Evolutionary conservation across 768 basidiomycete genomes (phyloP).

Genomic region (Termitomyces eurrhizus): DNA sequence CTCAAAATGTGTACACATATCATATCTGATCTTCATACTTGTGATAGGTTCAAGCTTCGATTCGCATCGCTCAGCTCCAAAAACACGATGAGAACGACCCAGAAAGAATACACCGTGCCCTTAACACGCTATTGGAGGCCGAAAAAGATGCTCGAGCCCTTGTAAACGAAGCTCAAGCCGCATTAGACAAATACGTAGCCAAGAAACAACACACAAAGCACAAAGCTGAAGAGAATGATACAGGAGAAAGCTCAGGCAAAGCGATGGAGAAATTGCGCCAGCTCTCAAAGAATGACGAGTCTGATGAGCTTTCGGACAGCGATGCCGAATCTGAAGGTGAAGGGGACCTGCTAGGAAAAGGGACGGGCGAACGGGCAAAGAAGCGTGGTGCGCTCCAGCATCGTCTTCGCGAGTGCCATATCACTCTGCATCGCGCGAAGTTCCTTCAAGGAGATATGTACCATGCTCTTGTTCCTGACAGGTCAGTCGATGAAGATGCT

Average conservation of each 20-base stretch:
- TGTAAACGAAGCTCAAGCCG: slow-evolving; percentile 53
- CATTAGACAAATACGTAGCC: slow-evolving; percentile 47
- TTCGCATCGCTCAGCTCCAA: slow-evolving; percentile 58
- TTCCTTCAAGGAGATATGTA: slow-evolving; percentile 82
- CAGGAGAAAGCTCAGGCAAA: slow-evolving; percentile 29
- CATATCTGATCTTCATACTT: too few species aligned
- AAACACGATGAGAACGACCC: slow-evolving; percentile 42
- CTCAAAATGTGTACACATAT: too few species aligned
- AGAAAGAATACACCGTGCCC: slow-evolving; percentile 48
- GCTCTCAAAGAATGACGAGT: slow-evolving; percentile 24
- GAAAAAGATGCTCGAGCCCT: slow-evolving; percentile 53
- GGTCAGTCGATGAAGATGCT: slow-evolving; percentile 50
- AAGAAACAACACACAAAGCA: slow-evolving; percentile 48
- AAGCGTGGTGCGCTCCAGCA: slow-evolving; percentile 50
- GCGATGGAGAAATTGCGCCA: slow-evolving; percentile 49
- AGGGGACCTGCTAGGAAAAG: slow-evolving; percentile 19
- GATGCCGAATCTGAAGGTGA: slow-evolving; percentile 41
- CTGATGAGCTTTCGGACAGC: slow-evolving; percentile 15
- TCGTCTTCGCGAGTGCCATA: slow-evolving; percentile 62
- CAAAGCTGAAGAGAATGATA: slow-evolving; percentile 18
- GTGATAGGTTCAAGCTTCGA: slow-evolving; percentile 22
- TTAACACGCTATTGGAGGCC: slow-evolving; percentile 50
- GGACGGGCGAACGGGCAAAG: slow-evolving; percentile 46
- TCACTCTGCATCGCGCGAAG: slow-evolving; percentile 68
- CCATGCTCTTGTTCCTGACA: slow-evolving; percentile 58